Base-by-base conservation (phyloP, 164 flowering plant species). In the Macadamia tetraphylla region DNA sequence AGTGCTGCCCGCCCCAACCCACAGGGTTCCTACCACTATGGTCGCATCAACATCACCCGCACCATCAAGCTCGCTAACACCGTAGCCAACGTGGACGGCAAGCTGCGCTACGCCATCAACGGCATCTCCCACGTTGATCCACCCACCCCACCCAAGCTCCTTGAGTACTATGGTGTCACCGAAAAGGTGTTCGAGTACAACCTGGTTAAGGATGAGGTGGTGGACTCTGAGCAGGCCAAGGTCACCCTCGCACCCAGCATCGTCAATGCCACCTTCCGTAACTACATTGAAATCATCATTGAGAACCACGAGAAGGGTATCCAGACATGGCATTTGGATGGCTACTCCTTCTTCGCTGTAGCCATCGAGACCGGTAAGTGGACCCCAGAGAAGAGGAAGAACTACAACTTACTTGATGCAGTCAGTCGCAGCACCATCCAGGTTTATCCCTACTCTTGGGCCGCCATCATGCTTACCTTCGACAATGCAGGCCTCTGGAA, bases 401-500 rank as follows among this genome's bases (percentile, higher is more conserved):
- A 74, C 73, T 84, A 84, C 82, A 84, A 84, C 67, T 71, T 77
- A 3, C 67, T 84, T 4, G 86, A 84, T 44, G 82, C 86, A 0
- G 81, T 84, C 64, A 82, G 86, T 78, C 72, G 84, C 52, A 67
- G 81, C 72, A 76, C 86, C 1, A 65, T 84, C 58, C 88, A 84
- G 55, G 88, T 84, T 55, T 82, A 75, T 67, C 88, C 88, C 1
- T 73, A 73, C 8, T 73, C 79, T 10, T 84, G 86, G 86, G 77
- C 83, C 0, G 88, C 88, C 10, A 74, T 82, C 43, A 68, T 84
- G 78, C 55, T 80, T 42, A 84, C 88, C 6, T 44, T 81, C 3
- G 88, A 84, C 78, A 84, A 84, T 30, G 86, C 86, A 0, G 86
- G 86, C 1, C 76, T 82, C 79, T 84, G 88, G 88, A 82, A 76